Percentiles rank a stretch among this genome's conserved stretches.
Conservation (phyloP, 208 protist species). For the Leishmania gerbilli region DNA sequence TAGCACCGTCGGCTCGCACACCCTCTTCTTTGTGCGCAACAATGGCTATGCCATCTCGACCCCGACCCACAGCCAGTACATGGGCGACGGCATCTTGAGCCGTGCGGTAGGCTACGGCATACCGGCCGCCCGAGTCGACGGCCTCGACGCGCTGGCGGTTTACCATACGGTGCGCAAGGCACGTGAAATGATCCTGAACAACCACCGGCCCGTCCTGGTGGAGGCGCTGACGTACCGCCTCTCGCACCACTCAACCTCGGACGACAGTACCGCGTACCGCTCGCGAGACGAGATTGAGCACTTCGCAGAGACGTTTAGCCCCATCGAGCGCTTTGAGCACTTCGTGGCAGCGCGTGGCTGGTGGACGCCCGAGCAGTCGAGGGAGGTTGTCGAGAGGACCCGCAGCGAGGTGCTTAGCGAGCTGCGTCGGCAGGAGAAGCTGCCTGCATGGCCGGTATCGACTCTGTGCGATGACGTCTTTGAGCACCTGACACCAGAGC, state of each 20-base stretch:
- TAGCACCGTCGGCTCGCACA: constrained; percentile 88
- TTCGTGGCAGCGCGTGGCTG: constrained; percentile 56
- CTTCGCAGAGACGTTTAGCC: constrained; percentile 53
- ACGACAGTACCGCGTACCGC: constrained; percentile 94
- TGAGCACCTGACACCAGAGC: constrained; percentile 51
- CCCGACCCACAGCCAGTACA: constrained; percentile 94
- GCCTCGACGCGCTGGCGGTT: constrained; percentile 96
- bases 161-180: constrained; percentile 90
- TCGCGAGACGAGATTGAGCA: constrained; percentile 59
- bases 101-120: constrained; percentile 89
- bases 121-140: constrained; percentile 94
- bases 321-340: constrained; percentile 72
- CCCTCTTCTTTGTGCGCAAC: constrained; percentile 95
- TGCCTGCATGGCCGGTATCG: constrained; percentile 61
- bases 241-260: constrained; percentile 96
- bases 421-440: constrained; percentile 69
- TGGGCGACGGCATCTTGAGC: constrained; percentile 92
- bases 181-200: constrained; percentile 78
- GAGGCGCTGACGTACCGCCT: constrained; percentile 97
- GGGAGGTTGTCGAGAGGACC: constrained; percentile 40
- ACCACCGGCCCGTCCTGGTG: constrained; percentile 91
- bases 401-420: constrained; percentile 57
- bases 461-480: constrained; percentile 66
- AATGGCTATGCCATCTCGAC: constrained; percentile 98
- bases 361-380: constrained; percentile 64